Evolutionary conservation across 2,329 filamentous ascomycete genomes (phyloP).

Genomic region (Xylaria sp.): DNA sequence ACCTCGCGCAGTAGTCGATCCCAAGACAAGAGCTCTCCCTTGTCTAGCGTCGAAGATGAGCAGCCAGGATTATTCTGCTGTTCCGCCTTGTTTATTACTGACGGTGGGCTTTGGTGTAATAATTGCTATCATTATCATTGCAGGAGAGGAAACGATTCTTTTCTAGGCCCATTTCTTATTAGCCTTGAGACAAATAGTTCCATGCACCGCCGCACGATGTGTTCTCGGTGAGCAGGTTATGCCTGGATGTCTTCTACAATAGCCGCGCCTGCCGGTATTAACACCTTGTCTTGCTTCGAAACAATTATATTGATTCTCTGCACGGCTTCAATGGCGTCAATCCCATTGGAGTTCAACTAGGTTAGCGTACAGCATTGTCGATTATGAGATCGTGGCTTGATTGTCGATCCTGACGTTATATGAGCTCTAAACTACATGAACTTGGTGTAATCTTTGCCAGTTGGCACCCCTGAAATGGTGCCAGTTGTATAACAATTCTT

Average conservation of each 20-base stretch:
- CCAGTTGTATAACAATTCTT: background rate
- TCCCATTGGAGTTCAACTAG: background rate
- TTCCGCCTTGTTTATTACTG: background rate
- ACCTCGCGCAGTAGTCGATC: conserved; percentile 34
- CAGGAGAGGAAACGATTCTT: background rate
- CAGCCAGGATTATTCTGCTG: conserved; percentile 21
- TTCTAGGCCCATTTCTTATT: background rate
- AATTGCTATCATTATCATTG: background rate
- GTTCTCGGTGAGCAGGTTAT: background rate
- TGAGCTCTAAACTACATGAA: background rate
- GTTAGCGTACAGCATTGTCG: background rate
- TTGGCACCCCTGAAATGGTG: too few relatives aligned
- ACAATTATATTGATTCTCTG: background rate
- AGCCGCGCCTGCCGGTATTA: background rate
- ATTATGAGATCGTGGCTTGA: background rate
- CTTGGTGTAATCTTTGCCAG: background rate
- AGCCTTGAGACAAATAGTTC: background rate
- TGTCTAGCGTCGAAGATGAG: conserved; percentile 29
- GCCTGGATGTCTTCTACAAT: background rate
- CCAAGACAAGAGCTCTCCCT: conserved; percentile 25
- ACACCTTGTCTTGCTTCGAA: background rate
- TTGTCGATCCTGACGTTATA: conserved; percentile 14
- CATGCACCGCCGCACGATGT: background rate
- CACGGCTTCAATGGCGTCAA: background rate
- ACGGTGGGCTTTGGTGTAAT: background rate